phyloP scores from a whole-genome alignment of 2,329 filamentous ascomycete genomes.

The Laburnicola sp. region DNA sequence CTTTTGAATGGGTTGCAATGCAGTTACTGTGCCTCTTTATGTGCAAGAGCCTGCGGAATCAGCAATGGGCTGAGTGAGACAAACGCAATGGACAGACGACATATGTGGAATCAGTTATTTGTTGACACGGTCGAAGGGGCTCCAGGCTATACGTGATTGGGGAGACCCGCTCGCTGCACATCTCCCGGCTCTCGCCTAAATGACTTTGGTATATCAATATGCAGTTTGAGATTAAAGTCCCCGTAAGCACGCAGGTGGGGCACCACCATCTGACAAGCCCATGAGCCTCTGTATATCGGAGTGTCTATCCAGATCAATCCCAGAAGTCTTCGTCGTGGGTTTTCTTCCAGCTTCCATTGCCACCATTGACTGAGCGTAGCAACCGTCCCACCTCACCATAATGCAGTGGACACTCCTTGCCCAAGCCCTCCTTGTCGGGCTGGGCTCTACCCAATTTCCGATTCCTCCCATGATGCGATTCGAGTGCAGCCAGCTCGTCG shows the following conservation, averaged over 20 bases:
- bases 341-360: no score
- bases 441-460: not conserved
- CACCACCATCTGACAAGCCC: not conserved
- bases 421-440: not conserved
- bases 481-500: slow-evolving; percentile 31
- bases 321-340: not conserved
- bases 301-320: not conserved
- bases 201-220: slow-evolving; percentile 5
- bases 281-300: not conserved
- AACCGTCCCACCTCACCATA: not conserved
- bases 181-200: slow-evolving; percentile 8
- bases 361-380: no score
- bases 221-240: slow-evolving; percentile 4
- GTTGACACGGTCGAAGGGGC: not conserved
- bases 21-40: no score
- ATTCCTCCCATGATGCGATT: slow-evolving; percentile 25
- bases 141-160: not conserved
- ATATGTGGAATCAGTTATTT: not conserved
- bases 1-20: no score
- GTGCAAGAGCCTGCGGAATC: not conserved
- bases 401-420: not conserved
- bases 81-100: not conserved
- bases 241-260: slow-evolving; percentile 1
- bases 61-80: not conserved
- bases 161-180: not conserved